Base-by-base conservation (phyloP, 2,329 filamentous ascomycete genomes). In the Curvularia lunata region DNA sequence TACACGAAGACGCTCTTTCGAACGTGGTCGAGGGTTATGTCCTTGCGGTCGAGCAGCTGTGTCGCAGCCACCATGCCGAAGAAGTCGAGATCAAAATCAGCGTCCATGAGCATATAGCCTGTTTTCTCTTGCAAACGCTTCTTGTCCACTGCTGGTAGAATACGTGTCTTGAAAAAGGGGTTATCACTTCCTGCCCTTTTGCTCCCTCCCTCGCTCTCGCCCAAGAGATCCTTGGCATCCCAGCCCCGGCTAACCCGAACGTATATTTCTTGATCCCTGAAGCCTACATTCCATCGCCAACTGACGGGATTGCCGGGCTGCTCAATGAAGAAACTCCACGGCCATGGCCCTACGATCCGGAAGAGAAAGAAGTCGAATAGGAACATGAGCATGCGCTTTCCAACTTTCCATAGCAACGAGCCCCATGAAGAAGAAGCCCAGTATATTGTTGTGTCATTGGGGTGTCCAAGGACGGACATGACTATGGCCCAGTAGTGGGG, bases 51-150 rank as follows among this genome's bases (percentile, higher is more conserved):
- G 1, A 92, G 84, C 64, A 96, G 76, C 32, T 79, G 79, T 45
- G 91, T 89, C 4, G 91, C 91, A 61, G 84, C 79, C 12, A 92
- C 80, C 91, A 97, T 97, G 19, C 84, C 84, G 46, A 83, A 83
- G 84, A 93, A 97, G 74, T 97, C 92, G 59, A 97, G 80, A 75
- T 96, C 91, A 89, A 92, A 98, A 61, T 92, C 85, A 61, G 84
- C 85, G 73, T 93, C 91, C 82, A 96, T 90, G 65, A 95, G 88
- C 62, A 96, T 78, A 73, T 96, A 96, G 19, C 92, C 92, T 28
- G 92, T 97, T 83, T 96, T 97, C 66, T 87, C 83, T 66, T 84
- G 81, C 68, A 94, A 81, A 51, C 88, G 82, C 68, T 86, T 78
- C 21, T 87, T 84, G 16, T 88, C 84, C 4, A 93, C 89, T 2